These are phyloP conservation scores for Acanthamoeba castellanii DNA, from an alignment of 208 protist genomes.

Conservation along the genomic window DNA sequence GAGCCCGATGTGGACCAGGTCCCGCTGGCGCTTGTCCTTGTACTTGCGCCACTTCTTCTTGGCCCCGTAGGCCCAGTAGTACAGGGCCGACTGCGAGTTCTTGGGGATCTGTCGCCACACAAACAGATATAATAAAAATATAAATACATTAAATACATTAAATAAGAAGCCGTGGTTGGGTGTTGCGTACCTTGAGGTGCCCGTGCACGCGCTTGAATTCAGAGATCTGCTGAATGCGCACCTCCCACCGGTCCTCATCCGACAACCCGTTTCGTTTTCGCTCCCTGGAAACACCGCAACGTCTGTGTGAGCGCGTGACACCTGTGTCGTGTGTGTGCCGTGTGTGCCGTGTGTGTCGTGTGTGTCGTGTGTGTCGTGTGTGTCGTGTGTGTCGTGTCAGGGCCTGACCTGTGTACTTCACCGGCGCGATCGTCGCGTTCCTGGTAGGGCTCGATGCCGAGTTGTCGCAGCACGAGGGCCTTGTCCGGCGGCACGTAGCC, in stretches of 20 bases:
- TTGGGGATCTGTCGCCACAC: background rate
- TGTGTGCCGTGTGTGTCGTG: too few relatives aligned
- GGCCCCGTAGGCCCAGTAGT: conserved; percentile 26
- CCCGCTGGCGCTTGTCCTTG: conserved; percentile 36
- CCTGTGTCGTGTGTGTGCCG: too few relatives aligned
- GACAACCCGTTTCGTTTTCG: background rate
- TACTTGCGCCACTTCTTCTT: conserved; percentile 30
- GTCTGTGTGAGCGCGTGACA: too few relatives aligned
- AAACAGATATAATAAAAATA: background rate
- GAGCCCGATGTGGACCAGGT: background rate
- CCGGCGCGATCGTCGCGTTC: background rate
- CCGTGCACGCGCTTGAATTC: conserved; percentile 2
- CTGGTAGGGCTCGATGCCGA: background rate
- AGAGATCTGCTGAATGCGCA: background rate
- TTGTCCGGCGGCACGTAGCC: background rate
- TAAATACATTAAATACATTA: background rate
- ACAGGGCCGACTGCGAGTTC: conserved; percentile 23
- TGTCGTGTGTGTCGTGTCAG: too few relatives aligned
- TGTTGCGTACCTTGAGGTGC: background rate
- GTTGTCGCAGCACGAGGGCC: background rate
- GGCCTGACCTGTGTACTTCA: background rate
- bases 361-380: too few relatives aligned
- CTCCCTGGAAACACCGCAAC: background rate
- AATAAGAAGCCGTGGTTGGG: background rate
- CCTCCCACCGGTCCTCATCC: background rate